These are phyloP conservation scores for Ustilago loliicola DNA, from an alignment of 1,284 basidiomycete genomes.

Conservation along the genomic window DNA sequence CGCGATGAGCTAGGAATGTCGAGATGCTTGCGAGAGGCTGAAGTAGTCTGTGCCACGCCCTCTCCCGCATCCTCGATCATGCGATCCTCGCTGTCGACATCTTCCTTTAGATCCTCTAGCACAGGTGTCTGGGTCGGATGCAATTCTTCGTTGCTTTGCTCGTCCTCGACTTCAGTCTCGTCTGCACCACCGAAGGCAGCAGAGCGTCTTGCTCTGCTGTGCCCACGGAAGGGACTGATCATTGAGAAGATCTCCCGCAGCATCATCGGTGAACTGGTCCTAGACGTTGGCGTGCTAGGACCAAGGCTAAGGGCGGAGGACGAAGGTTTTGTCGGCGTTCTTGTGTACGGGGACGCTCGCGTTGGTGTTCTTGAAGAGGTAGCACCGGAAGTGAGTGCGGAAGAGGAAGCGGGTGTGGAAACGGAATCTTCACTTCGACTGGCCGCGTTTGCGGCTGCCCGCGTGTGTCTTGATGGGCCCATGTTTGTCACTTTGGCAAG, in stretches of 20 bases:
- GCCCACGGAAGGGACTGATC: constrained; percentile 50
- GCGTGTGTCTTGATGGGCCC: constrained; percentile 45
- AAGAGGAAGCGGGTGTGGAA: constrained; percentile 17
- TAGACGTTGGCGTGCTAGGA: constrained; percentile 40
- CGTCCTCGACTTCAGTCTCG: constrained; percentile 17
- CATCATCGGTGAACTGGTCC: constrained; percentile 50
- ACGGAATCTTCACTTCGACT: constrained; percentile 19
- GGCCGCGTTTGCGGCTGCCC: constrained; percentile 19
- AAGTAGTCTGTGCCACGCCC: not conserved
- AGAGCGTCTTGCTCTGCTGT: constrained; percentile 40
- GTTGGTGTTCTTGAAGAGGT: constrained; percentile 33
- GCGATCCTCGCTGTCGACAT: constrained; percentile 28
- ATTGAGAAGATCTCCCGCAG: constrained; percentile 49
- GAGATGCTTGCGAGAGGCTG: constrained; percentile 11
- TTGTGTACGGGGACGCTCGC: constrained; percentile 38
- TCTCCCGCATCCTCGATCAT: constrained; percentile 46
- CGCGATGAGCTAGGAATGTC: constrained; percentile 1
- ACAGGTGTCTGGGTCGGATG: not conserved
- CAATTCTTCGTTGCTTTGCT: not conserved
- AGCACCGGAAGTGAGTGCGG: constrained; percentile 14
- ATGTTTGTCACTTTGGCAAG: constrained; percentile 8
- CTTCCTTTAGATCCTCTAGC: constrained; percentile 16
- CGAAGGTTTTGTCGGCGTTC: constrained; percentile 43
- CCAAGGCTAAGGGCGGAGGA: constrained; percentile 18
- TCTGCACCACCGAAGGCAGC: constrained; percentile 47